Evolutionary conservation across 2,329 filamentous ascomycete genomes (phyloP).

Genomic region (Epichloe amarillans): DNA sequence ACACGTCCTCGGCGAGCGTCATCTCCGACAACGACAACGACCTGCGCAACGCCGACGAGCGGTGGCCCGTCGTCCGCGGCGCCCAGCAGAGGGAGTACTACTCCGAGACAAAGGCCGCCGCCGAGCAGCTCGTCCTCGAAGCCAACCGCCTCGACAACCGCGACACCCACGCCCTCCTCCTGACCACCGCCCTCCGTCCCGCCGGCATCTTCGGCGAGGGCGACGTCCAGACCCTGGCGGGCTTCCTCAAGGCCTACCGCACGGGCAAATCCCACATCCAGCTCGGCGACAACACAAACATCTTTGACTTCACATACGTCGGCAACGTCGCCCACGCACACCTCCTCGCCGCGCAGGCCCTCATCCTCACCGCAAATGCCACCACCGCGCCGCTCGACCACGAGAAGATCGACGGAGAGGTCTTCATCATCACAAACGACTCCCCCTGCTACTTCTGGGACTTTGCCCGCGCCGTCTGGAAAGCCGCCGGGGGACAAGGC

Average conservation of each 20-base stretch:
- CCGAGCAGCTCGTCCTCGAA: constrained; percentile 66
- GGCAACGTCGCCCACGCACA: constrained; percentile 62
- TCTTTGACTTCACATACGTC: constrained; percentile 53
- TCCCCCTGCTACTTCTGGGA: constrained; percentile 86
- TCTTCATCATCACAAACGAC: constrained; percentile 85
- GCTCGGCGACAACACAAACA: constrained; percentile 55
- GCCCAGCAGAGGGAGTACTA: constrained; percentile 67
- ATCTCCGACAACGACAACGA: constrained; percentile 70
- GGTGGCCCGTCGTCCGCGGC: constrained; percentile 62
- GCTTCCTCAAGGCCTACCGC: constrained; percentile 59
- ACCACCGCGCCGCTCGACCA: constrained; percentile 51
- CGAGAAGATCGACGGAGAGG: constrained; percentile 70
- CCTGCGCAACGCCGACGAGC: constrained; percentile 74
- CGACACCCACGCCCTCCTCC: constrained; percentile 34
- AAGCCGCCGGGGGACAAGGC: constrained; percentile 40
- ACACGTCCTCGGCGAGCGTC: constrained; percentile 81
- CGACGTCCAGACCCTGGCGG: constrained; percentile 63
- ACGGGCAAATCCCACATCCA: constrained; percentile 62
- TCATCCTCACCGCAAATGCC: constrained; percentile 47
- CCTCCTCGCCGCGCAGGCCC: constrained; percentile 61
- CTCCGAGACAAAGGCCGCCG: constrained; percentile 67
- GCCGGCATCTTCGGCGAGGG: constrained; percentile 86
- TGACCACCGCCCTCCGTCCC: constrained; percentile 72
- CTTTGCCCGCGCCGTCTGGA: constrained; percentile 68
- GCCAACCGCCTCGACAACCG: constrained; percentile 47